Percentiles rank a stretch among this genome's conserved stretches.
phyloP scores from a whole-genome alignment of 1,284 basidiomycete genomes.

The Uromyces viciae-fabae region DNA sequence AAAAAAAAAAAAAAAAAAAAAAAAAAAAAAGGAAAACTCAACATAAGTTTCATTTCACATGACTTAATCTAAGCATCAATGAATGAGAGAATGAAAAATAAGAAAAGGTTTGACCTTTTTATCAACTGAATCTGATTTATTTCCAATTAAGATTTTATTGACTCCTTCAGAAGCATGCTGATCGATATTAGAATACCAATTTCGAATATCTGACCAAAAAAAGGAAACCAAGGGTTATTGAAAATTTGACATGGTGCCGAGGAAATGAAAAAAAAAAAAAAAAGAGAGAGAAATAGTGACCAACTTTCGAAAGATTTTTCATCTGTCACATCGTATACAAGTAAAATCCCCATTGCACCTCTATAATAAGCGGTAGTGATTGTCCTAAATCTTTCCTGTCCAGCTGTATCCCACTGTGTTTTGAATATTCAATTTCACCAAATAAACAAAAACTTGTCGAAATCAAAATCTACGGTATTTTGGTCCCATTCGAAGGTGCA shows the following conservation, averaged over 20 bases:
- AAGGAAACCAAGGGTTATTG: not conserved
- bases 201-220: constrained; percentile 71
- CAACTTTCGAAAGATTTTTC: constrained; percentile 94
- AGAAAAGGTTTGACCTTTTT: constrained; percentile 65
- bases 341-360: constrained; percentile 97
- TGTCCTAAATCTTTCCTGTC: constrained; percentile 97
- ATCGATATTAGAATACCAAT: constrained; percentile 97
- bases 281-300: constrained; percentile 53
- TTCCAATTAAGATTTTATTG: constrained; percentile 98
- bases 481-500: too few species aligned
- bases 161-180: constrained; percentile 98
- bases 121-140: constrained; percentile 98
- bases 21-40: not conserved
- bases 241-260: not conserved
- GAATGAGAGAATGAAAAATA: not conserved
- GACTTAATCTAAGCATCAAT: too few species aligned
- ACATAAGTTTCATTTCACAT: too few species aligned
- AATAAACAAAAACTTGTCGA: not conserved
- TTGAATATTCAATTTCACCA: not conserved
- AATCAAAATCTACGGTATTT: constrained; percentile 5
- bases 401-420: constrained; percentile 93
- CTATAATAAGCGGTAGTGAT: constrained; percentile 99
- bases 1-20: not conserved
- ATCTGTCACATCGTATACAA: constrained; percentile 98
- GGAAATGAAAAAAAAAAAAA: not conserved